Evolutionary conservation across 208 protist species (phyloP).

Genomic region (Histomonas meleagridis): DNA sequence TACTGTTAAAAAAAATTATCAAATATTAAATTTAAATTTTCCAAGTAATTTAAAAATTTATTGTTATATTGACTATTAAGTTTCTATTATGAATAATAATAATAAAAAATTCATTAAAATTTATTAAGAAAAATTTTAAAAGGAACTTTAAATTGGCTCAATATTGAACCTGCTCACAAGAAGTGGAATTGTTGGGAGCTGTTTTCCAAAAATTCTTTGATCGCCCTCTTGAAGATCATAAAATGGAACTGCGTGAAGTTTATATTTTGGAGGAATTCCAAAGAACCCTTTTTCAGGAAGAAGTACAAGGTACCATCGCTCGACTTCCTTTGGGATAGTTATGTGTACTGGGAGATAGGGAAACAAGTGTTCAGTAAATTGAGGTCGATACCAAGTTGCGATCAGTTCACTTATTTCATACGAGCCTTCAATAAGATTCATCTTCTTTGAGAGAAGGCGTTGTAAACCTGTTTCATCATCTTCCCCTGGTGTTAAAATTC

Average conservation of each 20-base stretch:
- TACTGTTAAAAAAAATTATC: too few relatives aligned
- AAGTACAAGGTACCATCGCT: neutral
- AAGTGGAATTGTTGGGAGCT: neutral
- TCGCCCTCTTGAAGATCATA: neutral
- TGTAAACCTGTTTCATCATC: neutral
- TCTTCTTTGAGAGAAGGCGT: neutral
- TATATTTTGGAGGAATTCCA: neutral
- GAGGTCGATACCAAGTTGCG: neutral
- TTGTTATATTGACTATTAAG: too few relatives aligned
- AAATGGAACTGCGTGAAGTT: neutral
- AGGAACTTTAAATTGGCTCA: too few relatives aligned
- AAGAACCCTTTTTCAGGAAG: neutral
- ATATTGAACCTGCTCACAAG: neutral
- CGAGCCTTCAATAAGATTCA: neutral
- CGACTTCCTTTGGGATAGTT: neutral
- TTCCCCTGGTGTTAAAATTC: neutral
- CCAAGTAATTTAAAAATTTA: too few relatives aligned
- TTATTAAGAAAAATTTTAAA: too few relatives aligned
- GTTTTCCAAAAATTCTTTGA: neutral
- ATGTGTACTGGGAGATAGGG: constrained; percentile 23
- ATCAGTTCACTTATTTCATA: constrained; percentile 1
- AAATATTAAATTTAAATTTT: too few relatives aligned
- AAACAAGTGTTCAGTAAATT: constrained; percentile 20
- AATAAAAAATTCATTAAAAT: too few relatives aligned
- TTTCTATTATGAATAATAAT: too few relatives aligned